Conservation (phyloP, 2,329 filamentous ascomycete species). For the Podosphaera xanthii region DNA sequence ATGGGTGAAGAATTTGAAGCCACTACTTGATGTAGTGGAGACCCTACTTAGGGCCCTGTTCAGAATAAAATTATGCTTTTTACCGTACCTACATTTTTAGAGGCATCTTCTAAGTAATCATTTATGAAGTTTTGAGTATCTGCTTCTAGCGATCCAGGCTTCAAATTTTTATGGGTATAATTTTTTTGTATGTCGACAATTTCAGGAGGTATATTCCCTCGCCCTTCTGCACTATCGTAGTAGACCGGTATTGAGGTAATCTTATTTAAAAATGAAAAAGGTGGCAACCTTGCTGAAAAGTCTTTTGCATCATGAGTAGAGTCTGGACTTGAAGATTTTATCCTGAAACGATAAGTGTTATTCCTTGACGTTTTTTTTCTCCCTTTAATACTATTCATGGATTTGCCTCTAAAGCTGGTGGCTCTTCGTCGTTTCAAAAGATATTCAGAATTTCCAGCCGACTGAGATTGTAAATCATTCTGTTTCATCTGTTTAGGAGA, state of each 20-base stretch:
- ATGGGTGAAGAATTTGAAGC: constrained; percentile 3
- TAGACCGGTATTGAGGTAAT: background rate
- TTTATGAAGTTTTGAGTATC: background rate
- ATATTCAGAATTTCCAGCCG: background rate
- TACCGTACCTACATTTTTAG: background rate
- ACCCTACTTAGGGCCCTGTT: background rate
- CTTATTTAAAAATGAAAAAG: background rate
- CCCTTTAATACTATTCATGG: background rate
- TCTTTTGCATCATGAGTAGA: background rate
- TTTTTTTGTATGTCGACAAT: background rate
- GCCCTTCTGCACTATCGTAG: background rate
- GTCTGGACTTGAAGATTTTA: background rate
- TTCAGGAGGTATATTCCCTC: background rate
- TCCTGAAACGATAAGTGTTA: background rate
- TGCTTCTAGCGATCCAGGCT: background rate
- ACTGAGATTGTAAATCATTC: background rate
- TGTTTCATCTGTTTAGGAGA: background rate
- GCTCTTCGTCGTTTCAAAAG: background rate
- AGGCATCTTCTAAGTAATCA: background rate
- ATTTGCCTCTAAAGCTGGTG: background rate
- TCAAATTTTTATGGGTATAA: background rate
- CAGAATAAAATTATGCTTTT: background rate
- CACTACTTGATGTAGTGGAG: background rate
- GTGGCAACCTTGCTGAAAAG: background rate
- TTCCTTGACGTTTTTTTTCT: background rate